A percentile compares a stretch with the other conserved stretches of the same genome.
These are phyloP conservation scores for Gyrodon lividus DNA, from an alignment of 768 basidiomycete genomes.

Conservation along the genomic window DNA sequence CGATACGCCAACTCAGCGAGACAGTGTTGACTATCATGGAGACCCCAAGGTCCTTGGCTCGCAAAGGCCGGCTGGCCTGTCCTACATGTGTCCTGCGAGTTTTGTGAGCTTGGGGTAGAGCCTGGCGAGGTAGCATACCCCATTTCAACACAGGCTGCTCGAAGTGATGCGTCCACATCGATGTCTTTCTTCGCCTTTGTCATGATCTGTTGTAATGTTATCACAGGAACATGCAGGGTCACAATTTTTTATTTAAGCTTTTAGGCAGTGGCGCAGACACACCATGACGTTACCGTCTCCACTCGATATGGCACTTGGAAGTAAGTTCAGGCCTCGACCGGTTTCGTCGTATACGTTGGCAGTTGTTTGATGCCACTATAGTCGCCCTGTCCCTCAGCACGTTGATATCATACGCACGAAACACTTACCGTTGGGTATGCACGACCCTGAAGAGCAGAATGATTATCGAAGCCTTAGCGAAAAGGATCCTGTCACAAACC, in stretches of 20 bases:
- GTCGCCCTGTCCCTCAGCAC: background rate
- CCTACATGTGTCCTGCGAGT: constrained; percentile 42
- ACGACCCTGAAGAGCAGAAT: constrained; percentile 32
- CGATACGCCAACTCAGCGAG: constrained; percentile 63
- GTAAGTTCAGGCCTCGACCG: constrained; percentile 27
- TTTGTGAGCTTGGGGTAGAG: background rate
- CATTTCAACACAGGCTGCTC: constrained; percentile 51
- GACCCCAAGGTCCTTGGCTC: constrained; percentile 33
- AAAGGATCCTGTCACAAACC: constrained; percentile 20
- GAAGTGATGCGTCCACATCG: constrained; percentile 44
- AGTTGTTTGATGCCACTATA: constrained; percentile 32
- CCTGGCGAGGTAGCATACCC: constrained; percentile 30
- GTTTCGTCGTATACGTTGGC: constrained; percentile 28
- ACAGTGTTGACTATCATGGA: constrained; percentile 51
- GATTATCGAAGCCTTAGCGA: constrained; percentile 3
- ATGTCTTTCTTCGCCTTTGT: constrained; percentile 43
- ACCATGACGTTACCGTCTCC: constrained; percentile 40
- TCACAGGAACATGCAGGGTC: constrained; percentile 9
- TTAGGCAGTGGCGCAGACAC: constrained; percentile 1
- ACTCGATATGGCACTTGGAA: constrained; percentile 36
- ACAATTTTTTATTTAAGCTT: background rate
- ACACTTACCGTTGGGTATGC: constrained; percentile 30
- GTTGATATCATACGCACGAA: constrained; percentile 10
- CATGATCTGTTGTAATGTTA: constrained; percentile 32
- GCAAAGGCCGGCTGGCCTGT: constrained; percentile 41